A percentile compares a stretch with the other conserved stretches of the same genome.
Evolutionary conservation across 345 rosid genomes (phyloP).

Genomic region (Sapria himalayana): DNA sequence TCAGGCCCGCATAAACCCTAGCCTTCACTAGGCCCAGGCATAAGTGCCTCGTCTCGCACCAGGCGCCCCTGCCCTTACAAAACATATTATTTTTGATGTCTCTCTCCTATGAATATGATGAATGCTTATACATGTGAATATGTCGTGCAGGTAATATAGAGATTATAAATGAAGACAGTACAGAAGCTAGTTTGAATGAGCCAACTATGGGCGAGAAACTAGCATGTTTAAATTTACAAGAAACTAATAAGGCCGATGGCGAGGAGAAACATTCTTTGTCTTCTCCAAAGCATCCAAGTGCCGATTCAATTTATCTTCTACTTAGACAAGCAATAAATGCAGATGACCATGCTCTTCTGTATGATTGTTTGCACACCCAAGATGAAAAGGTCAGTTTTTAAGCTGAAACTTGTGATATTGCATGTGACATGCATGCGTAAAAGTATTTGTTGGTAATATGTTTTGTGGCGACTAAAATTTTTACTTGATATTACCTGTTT

Average conservation of each 20-base stretch:
- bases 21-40: no score
- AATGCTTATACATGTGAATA: background rate
- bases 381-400: constrained; percentile 48
- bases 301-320: constrained; percentile 64
- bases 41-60: no score
- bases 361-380: constrained; percentile 79
- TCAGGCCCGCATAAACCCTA: no score
- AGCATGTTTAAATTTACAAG: constrained; percentile 27
- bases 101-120: no score
- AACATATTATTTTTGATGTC: no score
- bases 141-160: constrained; percentile 29
- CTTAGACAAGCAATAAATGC: constrained; percentile 80
- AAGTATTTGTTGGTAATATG: no score
- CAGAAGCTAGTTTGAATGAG: constrained; percentile 47
- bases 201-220: constrained; percentile 91
- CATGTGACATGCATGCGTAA: no score
- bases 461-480: no score
- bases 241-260: constrained; percentile 12
- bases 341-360: constrained; percentile 64
- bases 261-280: constrained; percentile 18
- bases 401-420: no score
- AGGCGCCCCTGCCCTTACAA: no score
- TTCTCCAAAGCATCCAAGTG: constrained; percentile 49
- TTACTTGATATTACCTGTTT: no score
- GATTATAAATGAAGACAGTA: constrained; percentile 39